Conservation (phyloP, 140 eudicot genomes). For the Oenanthe javanica region DNA sequence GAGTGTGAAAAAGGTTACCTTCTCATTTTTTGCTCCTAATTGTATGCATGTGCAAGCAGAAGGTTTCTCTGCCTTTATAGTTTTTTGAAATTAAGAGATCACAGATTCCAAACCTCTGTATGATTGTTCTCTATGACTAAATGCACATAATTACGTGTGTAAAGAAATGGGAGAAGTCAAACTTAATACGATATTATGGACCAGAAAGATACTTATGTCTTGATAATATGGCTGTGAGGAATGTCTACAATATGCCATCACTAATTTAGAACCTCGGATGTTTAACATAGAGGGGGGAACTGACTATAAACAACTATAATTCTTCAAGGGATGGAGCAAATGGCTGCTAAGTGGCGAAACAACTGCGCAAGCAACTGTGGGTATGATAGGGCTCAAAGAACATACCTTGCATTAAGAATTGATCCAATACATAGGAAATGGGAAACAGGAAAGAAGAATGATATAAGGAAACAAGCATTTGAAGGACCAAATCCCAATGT, state of each 20-base stretch:
- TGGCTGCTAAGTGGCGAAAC: background rate
- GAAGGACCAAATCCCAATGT: background rate
- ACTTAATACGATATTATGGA: background rate
- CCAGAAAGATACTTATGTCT: background rate
- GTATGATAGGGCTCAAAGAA: background rate
- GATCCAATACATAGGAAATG: background rate
- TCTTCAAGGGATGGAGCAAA: background rate
- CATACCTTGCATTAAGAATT: background rate
- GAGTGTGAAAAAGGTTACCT: background rate
- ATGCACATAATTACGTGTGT: background rate
- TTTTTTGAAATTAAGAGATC: background rate
- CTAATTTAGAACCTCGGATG: background rate
- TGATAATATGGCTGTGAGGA: background rate
- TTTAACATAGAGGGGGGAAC: background rate
- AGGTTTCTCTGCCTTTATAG: background rate
- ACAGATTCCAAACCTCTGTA: background rate
- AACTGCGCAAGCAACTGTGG: background rate
- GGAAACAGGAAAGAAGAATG: background rate
- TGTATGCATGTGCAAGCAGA: background rate
- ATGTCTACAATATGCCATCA: background rate
- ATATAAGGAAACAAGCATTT: background rate
- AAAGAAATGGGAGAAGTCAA: background rate
- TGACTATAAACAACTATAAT: background rate
- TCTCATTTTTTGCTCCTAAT: background rate
- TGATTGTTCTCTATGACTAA: background rate